Percentiles rank a stretch among this genome's conserved stretches.
Conservation (phyloP, 1,139 yeast species). For the Nakaseomyces bracarensis region DNA sequence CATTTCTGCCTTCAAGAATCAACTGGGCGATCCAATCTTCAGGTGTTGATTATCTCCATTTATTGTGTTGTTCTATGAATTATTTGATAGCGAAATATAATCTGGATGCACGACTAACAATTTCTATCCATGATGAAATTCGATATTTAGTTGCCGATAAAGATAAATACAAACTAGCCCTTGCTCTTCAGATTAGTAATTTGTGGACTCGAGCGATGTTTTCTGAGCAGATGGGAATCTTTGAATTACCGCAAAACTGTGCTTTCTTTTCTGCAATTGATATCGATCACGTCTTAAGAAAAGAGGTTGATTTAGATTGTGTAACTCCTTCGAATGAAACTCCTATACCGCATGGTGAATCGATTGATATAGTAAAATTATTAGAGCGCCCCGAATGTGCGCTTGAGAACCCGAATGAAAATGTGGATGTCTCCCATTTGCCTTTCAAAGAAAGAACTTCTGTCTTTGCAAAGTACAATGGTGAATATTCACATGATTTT, state of each 20-base stretch:
- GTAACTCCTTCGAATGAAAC: constrained; percentile 77
- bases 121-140: constrained; percentile 94
- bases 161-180: constrained; percentile 67
- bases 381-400: constrained; percentile 33
- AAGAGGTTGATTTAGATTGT: constrained; percentile 83
- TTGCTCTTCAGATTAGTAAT: constrained; percentile 81
- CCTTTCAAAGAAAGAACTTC: constrained; percentile 23
- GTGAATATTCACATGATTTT: constrained; percentile 21
- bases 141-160: constrained; percentile 68
- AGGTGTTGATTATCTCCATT: constrained; percentile 91
- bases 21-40: constrained; percentile 99
- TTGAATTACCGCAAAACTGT: constrained; percentile 85
- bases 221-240: constrained; percentile 83
- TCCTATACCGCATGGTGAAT: constrained; percentile 73
- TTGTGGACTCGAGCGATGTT: constrained; percentile 96
- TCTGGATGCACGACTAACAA: constrained; percentile 68
- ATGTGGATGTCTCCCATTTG: constrained; percentile 16
- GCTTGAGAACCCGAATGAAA: constrained; percentile 17
- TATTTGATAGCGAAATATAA: constrained; percentile 57
- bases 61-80: constrained; percentile 81
- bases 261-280: constrained; percentile 96
- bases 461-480: constrained; percentile 26
- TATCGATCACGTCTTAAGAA: constrained; percentile 76
- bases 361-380: constrained; percentile 51
- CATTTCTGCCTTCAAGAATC: constrained; percentile 79